Conservation (phyloP, 768 basidiomycete species). For the Termitomyces sp. region DNA sequence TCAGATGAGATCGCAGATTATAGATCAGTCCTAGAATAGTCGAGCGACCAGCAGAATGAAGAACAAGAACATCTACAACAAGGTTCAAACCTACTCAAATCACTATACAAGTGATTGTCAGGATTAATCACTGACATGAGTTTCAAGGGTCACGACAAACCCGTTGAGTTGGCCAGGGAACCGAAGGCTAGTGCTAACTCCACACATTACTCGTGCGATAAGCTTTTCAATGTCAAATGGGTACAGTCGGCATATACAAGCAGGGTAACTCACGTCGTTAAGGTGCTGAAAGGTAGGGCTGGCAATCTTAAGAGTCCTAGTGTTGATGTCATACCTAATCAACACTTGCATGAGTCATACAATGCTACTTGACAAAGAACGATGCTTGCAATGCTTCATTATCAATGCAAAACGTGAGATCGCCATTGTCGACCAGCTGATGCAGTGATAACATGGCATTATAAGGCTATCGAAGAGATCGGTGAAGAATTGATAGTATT, state of each 20-base stretch:
- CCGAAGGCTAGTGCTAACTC: conserved; percentile 86
- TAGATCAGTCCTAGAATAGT: background rate
- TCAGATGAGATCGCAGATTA: background rate
- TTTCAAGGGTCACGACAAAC: conserved; percentile 33
- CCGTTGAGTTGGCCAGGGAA: conserved; percentile 95
- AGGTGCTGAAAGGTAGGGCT: conserved; percentile 63
- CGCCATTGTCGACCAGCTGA: conserved; percentile 86
- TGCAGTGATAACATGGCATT: conserved; percentile 83
- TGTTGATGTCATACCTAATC: conserved; percentile 67
- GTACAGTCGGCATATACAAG: background rate
- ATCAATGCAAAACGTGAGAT: conserved; percentile 81
- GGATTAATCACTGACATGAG: background rate
- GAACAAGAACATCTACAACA: background rate
- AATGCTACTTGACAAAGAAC: background rate
- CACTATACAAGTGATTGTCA: conserved; percentile 37
- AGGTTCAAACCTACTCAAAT: conserved; percentile 50
- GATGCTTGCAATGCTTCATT: conserved; percentile 76
- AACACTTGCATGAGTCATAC: background rate
- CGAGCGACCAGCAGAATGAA: too few relatives aligned
- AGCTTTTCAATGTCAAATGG: conserved; percentile 31
- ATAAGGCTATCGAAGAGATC: conserved; percentile 68
- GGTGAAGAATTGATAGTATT: conserved; percentile 27
- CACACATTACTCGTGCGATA: conserved; percentile 90
- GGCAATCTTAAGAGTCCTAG: conserved; percentile 61
- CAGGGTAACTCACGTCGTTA: conserved; percentile 50